A percentile compares a stretch with the other conserved stretches of the same genome.
Conservation (phyloP, 1,284 basidiomycete species). For the Puccinia polysora region DNA sequence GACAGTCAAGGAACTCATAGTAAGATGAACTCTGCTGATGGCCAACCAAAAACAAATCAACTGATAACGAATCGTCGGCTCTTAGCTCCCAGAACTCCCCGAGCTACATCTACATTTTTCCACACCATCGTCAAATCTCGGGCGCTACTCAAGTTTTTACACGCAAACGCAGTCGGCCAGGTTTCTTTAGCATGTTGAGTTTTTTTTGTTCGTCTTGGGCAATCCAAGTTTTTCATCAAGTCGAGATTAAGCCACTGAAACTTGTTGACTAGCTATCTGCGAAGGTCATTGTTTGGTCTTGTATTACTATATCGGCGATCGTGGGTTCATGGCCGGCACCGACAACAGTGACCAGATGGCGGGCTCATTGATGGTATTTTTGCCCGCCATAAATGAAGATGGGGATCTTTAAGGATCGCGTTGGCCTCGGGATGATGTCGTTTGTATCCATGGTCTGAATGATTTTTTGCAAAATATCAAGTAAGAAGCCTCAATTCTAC, state of each 20-base stretch:
- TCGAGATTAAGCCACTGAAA: not conserved
- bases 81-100: not conserved
- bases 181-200: constrained; percentile 37
- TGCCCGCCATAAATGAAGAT: constrained; percentile 34
- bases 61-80: not conserved
- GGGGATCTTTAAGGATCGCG: constrained; percentile 3
- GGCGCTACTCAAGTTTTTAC: constrained; percentile 21
- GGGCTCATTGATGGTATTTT: constrained; percentile 15
- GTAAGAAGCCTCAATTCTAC: too few species aligned
- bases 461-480: too few species aligned
- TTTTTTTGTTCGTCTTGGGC: not conserved
- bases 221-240: not conserved
- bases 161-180: constrained; percentile 18
- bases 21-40: not conserved
- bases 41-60: not conserved
- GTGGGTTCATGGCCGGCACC: not conserved
- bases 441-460: too few species aligned
- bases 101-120: constrained; percentile 21
- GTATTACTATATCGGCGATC: constrained; percentile 25
- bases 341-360: not conserved
- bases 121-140: constrained; percentile 31
- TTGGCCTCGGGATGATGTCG: too few species aligned
- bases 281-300: constrained; percentile 27
- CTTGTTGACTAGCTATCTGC: constrained; percentile 27
- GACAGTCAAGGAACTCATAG: not conserved